Evolutionary conservation across 345 rosid genomes (phyloP), one percentile per base, ranked within the genome.

Genomic region (Aquilaria sinensis): DNA sequence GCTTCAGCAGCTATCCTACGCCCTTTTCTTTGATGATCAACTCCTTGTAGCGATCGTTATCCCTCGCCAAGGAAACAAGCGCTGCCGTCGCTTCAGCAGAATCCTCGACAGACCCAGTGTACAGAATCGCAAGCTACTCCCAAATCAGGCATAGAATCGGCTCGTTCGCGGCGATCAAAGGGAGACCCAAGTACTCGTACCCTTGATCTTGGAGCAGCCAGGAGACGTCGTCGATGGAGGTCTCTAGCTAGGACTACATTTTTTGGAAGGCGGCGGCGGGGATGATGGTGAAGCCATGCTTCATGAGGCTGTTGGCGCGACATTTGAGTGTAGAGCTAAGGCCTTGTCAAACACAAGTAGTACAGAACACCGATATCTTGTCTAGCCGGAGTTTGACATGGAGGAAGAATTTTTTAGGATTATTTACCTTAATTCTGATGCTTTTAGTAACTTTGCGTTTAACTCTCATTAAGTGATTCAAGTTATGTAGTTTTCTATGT

Each of bases 121-220:
- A 83, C 13, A 93, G 80, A 50, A 83, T 86, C 53, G 98, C 97
- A 57, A 90, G 82, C 59, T 93, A 97, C 56, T 90, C 98, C 98
- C 98, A 93, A 32, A 93, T 93, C 4, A 93, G 53, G 34, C 94
- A 79, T 6, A 93, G 60, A 70, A 88, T 93, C 43, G 98, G 98
- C 78, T 93, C 98, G 54, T 90, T 93, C 2, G 95, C 92, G 2
- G 97, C 98, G 32, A 93, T 93, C 4, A 97, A 97, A 6, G 98
- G 98, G 53, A 93, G 83, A 9, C 98, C 98, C 47, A 90, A 62
- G 71, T 83, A 84, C 74, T 72, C 96, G 55, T 80, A 83, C 45
- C 66, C 90, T 6, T 88, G 85, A 58, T 87, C 86, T 31, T 83
- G 83, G 47, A 93, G 84, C 31, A 93, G 92, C 98, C 98, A 93